Evolutionary conservation across 805 yeast species (phyloP).

Genomic region (Spathaspora arborariae): DNA sequence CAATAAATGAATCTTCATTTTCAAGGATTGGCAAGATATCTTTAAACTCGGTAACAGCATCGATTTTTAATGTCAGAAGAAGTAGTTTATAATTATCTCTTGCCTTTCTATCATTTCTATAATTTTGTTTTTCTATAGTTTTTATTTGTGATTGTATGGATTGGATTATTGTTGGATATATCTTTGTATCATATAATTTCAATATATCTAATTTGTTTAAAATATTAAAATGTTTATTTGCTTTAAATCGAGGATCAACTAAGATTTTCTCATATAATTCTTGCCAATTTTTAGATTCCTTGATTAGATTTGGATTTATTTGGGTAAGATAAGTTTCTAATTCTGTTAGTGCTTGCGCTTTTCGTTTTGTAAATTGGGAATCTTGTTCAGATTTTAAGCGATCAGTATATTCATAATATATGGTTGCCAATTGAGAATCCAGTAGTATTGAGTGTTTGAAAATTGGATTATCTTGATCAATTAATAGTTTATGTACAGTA

Average conservation of each 20-base stretch:
- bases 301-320: slow-evolving; percentile 25
- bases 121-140: slow-evolving; percentile 35
- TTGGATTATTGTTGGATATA: slow-evolving; percentile 25
- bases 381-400: slow-evolving; percentile 31
- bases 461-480: slow-evolving; percentile 62
- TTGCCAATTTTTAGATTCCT: slow-evolving; percentile 34
- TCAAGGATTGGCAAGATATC: slow-evolving; percentile 50
- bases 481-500: slow-evolving; percentile 43
- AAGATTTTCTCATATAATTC: slow-evolving; percentile 30
- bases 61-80: slow-evolving; percentile 41
- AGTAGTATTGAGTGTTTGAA: slow-evolving; percentile 57
- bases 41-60: slow-evolving; percentile 54
- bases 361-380: slow-evolving; percentile 20
- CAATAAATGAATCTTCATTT: slow-evolving; percentile 54
- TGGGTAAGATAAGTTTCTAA: slow-evolving; percentile 47
- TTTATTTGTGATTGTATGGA: slow-evolving; percentile 19
- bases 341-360: slow-evolving; percentile 49
- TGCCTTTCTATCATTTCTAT: slow-evolving; percentile 59
- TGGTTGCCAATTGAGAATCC: slow-evolving; percentile 51
- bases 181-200: slow-evolving; percentile 41
- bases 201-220: slow-evolving; percentile 61
- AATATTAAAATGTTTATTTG: slow-evolving; percentile 51
- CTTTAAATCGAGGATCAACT: slow-evolving; percentile 50
- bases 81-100: slow-evolving; percentile 55
- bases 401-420: slow-evolving; percentile 50